Conservation (phyloP, 2,329 filamentous ascomycete genomes). For the Colletotrichum sp. region DNA sequence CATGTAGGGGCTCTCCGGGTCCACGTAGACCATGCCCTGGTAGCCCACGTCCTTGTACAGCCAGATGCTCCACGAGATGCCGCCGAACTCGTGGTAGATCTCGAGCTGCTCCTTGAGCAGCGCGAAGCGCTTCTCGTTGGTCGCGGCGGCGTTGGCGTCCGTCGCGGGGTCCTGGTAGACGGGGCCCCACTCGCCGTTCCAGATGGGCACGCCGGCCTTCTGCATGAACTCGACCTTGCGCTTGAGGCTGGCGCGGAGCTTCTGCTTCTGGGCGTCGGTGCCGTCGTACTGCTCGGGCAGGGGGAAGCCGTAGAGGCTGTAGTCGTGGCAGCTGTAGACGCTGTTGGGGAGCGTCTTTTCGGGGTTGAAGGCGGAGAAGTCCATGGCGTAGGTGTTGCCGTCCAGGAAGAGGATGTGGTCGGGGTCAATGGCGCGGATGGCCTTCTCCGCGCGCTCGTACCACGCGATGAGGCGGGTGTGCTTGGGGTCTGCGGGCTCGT, state of each 20-base stretch:
- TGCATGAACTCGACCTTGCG: slow-evolving; percentile 51
- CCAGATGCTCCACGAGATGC: slow-evolving; percentile 65
- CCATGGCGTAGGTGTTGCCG: slow-evolving; percentile 55
- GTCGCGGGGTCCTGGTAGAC: slow-evolving; percentile 47
- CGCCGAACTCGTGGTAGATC: slow-evolving; percentile 38
- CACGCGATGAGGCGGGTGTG: slow-evolving; percentile 37
- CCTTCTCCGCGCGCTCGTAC: slow-evolving; percentile 38
- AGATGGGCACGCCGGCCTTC: slow-evolving; percentile 44
- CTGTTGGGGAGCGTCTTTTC: slow-evolving; percentile 48
- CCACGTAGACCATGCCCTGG: slow-evolving; percentile 59
- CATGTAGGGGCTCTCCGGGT: slow-evolving; percentile 53
- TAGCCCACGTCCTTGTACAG: slow-evolving; percentile 63
- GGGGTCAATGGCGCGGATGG: slow-evolving; percentile 39
- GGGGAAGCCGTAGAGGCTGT: slow-evolving; percentile 56
- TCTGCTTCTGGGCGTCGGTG: slow-evolving; percentile 44
- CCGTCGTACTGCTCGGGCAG: slow-evolving; percentile 41
- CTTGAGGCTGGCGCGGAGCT: slow-evolving; percentile 42
- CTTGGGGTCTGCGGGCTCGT: slow-evolving; percentile 24
- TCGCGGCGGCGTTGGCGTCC: slow-evolving; percentile 39
- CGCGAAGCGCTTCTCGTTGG: slow-evolving; percentile 45
- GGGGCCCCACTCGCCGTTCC: slow-evolving; percentile 59
- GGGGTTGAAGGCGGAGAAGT: slow-evolving; percentile 47
- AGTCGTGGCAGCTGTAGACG: slow-evolving; percentile 61
- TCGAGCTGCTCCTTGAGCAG: slow-evolving; percentile 45
- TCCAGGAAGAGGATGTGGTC: slow-evolving; percentile 51